Base-by-base conservation (phyloP, 306 rosid genomes). In the Herpetospermum pedunculosum region DNA sequence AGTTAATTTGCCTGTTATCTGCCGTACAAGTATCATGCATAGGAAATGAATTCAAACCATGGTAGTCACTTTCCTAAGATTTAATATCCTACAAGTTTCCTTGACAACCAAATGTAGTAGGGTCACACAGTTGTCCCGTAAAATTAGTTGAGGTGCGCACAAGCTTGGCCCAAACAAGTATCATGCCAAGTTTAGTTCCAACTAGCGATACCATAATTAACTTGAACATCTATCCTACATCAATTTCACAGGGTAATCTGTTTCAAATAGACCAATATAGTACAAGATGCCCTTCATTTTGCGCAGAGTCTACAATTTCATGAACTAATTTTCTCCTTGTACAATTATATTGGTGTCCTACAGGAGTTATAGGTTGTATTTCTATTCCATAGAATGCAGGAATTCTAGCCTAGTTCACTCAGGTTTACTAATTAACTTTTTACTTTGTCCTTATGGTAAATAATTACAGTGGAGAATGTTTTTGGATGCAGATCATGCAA, bases 401-500 rank as follows among this genome's bases (percentile, higher is more conserved):
- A n/a, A 4, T 37, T 41, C 9, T 65, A 65, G 52, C 35, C 72
- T 44, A 3, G 54, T 68, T 29, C 4, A 68, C 73, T 25, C 37
- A 23, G 53, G 35, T 68, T 68, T 68, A 19, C 11, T 7, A 65
- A 37, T 26, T 10, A 14, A 25, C 34, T 43, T 44, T 68, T 52
- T 67, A 21, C 72, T 44, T 15, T 63, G 8, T 48, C 12, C 78
- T 8, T 35, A 6, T 70, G 55, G 64, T 43, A 69, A 37, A 28
- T 74, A 35, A 46, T 47, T 74, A 44, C 46, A 46, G n/a, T 65
- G 54, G 65, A 71, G 44, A 74, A 26, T 70, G 21, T 77, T 75
- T 62, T 40, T 73, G 72, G 50, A 79, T 88, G 78, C 93, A 90
- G 97, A 88, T 92, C 84, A 90, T 90, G 98, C 98, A 92, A 80